Evolutionary conservation across 169 alveolate species (phyloP).

Genomic region (Eimeria necatrix): DNA sequence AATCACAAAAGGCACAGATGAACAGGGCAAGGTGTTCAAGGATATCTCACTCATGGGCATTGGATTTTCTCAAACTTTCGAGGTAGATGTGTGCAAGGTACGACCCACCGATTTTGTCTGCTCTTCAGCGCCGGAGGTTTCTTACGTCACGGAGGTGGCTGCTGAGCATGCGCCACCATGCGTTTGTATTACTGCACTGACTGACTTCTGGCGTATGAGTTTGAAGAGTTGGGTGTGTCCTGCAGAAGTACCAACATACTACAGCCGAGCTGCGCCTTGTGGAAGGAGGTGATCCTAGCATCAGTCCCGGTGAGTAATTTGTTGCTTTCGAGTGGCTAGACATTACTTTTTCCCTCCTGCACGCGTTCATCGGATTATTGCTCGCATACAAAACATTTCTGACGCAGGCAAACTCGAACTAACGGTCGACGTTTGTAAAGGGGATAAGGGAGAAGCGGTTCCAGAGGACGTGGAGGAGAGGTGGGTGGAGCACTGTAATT

Average conservation of each 20-base stretch:
- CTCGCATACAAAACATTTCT: too few species aligned
- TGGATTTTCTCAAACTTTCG: constrained; percentile 60
- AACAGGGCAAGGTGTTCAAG: constrained; percentile 52
- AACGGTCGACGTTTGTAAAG: constrained; percentile 57
- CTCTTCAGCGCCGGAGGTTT: neutral
- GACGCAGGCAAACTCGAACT: constrained; percentile 49
- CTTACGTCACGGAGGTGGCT: too few species aligned
- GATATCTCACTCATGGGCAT: constrained; percentile 73
- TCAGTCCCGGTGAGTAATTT: constrained; percentile 47
- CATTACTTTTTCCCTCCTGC: too few species aligned
- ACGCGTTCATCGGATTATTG: too few species aligned
- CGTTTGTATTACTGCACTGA: too few species aligned
- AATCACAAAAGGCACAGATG: constrained; percentile 41
- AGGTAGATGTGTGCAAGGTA: constrained; percentile 66
- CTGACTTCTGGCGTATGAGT: neutral
- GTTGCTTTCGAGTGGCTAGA: neutral
- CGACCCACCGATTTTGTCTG: neutral
- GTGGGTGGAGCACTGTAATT: neutral
- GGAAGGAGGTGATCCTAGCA: constrained; percentile 66
- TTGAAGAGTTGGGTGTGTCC: neutral
- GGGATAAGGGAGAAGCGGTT: constrained; percentile 54
- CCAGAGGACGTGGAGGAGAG: constrained; percentile 52
- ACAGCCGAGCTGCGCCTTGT: constrained; percentile 63
- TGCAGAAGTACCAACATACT: constrained; percentile 59
- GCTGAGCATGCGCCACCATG: too few species aligned